These are phyloP conservation scores for Metschnikowia colocasiae DNA, from an alignment of 805 yeast genomes.

Conservation along the genomic window DNA sequence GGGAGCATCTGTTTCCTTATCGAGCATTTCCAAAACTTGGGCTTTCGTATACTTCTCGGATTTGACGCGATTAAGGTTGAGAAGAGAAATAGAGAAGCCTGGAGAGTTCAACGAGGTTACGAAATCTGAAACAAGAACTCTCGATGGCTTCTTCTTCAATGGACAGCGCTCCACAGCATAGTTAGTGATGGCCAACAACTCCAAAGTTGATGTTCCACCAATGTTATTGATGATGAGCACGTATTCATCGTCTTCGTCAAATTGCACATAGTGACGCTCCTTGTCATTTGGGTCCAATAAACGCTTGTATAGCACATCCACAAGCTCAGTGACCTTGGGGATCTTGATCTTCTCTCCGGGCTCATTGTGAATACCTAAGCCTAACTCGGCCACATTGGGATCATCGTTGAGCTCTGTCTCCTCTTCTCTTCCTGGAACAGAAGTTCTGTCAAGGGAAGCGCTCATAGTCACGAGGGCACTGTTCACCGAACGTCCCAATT, in stretches of 20 bases:
- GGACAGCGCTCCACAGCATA: constrained; percentile 53
- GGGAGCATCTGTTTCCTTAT: constrained; percentile 71
- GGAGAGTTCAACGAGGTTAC: constrained; percentile 91
- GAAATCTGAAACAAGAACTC: constrained; percentile 71
- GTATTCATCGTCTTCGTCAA: constrained; percentile 59
- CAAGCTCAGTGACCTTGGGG: constrained; percentile 63
- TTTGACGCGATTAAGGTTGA: constrained; percentile 54
- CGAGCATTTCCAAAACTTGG: constrained; percentile 51
- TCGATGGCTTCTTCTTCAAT: constrained; percentile 55
- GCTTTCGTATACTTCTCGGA: constrained; percentile 10
- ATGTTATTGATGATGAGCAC: constrained; percentile 75
- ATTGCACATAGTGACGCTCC: constrained; percentile 80
- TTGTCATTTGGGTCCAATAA: constrained; percentile 59
- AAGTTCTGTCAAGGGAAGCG: constrained; percentile 83
- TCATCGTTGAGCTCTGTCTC: constrained; percentile 46
- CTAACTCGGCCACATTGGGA: constrained; percentile 72
- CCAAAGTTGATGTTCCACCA: constrained; percentile 86
- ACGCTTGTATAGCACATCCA: constrained; percentile 55
- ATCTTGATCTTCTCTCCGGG: constrained; percentile 77
- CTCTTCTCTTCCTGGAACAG: constrained; percentile 73
- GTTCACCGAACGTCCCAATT: constrained; percentile 58
- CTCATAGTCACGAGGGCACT: constrained; percentile 79
- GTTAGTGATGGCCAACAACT: constrained; percentile 67
- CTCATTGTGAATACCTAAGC: constrained; percentile 95
- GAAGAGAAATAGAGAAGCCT: constrained; percentile 81